phyloP scores from a whole-genome alignment of 192 early-diverging fungal genomes.

The Coemansia sp. region DNA sequence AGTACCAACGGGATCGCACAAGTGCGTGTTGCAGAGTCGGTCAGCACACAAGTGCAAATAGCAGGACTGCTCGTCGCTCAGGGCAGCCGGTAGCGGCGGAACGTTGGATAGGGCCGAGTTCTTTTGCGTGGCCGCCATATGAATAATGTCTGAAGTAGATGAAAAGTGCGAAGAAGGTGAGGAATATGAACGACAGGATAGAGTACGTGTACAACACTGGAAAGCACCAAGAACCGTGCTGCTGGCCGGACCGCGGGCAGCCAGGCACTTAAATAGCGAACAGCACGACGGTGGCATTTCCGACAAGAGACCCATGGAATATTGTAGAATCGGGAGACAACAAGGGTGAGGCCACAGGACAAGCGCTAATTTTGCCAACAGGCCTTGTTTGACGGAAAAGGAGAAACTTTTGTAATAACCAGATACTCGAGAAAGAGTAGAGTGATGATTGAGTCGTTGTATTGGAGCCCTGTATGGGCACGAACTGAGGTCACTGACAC shows the following conservation, averaged over 20 bases:
- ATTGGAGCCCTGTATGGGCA: too few relatives aligned
- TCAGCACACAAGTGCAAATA: not conserved
- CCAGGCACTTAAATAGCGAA: constrained; percentile 7
- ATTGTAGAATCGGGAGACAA: not conserved
- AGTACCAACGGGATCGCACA: not conserved
- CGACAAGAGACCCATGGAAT: not conserved
- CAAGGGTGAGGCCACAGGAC: too few relatives aligned
- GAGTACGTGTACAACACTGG: not conserved
- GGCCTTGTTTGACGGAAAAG: not conserved
- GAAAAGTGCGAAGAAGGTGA: not conserved
- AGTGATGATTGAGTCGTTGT: too few relatives aligned
- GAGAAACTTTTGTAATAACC: not conserved
- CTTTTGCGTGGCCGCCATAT: not conserved
- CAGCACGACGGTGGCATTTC: not conserved
- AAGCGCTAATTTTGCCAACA: not conserved
- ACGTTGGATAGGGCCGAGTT: not conserved
- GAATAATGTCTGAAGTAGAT: not conserved
- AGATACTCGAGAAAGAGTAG: not conserved
- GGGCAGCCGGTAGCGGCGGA: not conserved
- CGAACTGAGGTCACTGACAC: too few relatives aligned
- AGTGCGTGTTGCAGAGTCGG: not conserved
- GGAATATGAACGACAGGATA: not conserved
- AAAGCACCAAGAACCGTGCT: not conserved
- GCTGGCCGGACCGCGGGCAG: not conserved
- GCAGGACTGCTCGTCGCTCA: not conserved